These are phyloP conservation scores for Aspergillus saccharolyticus DNA, from an alignment of 495 filamentous ascomycete species.

Conservation along the genomic window DNA sequence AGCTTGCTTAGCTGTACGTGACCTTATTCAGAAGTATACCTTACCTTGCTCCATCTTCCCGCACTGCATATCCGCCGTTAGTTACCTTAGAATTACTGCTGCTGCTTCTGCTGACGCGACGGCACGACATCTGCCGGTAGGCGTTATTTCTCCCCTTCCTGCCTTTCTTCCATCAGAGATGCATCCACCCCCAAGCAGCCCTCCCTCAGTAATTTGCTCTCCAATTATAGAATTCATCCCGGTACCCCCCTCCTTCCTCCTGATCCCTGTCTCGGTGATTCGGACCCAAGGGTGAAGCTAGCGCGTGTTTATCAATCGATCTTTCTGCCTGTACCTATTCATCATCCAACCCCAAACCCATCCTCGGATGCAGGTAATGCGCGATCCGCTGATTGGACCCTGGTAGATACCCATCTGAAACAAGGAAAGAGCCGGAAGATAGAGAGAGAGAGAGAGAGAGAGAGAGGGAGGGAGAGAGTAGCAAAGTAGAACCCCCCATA, in stretches of 20 bases:
- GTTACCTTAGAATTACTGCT: background rate
- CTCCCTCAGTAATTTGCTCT: background rate
- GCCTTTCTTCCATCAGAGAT: too few relatives aligned
- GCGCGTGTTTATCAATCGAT: background rate
- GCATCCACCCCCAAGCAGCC: background rate
- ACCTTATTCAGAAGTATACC: background rate
- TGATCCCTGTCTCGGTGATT: background rate
- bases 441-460: too few relatives aligned
- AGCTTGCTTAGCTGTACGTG: background rate
- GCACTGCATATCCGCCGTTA: background rate
- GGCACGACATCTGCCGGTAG: background rate
- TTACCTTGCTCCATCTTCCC: background rate
- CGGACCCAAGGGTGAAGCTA: background rate
- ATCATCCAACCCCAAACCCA: background rate
- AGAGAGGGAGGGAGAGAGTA: too few relatives aligned
- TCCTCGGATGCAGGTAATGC: background rate
- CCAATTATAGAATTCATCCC: background rate
- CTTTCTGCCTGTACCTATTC: background rate
- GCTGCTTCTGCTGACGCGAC: background rate
- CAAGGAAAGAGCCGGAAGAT: too few relatives aligned
- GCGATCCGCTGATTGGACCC: too few relatives aligned
- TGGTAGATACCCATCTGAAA: too few relatives aligned
- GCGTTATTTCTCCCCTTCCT: background rate
- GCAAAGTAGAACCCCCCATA: too few relatives aligned
- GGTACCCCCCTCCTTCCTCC: too few relatives aligned